Evolutionary conservation across 371 early-diverging fungal genomes (phyloP), one percentile per base, ranked within the genome.

Genomic region (Mucor ambiguus): DNA sequence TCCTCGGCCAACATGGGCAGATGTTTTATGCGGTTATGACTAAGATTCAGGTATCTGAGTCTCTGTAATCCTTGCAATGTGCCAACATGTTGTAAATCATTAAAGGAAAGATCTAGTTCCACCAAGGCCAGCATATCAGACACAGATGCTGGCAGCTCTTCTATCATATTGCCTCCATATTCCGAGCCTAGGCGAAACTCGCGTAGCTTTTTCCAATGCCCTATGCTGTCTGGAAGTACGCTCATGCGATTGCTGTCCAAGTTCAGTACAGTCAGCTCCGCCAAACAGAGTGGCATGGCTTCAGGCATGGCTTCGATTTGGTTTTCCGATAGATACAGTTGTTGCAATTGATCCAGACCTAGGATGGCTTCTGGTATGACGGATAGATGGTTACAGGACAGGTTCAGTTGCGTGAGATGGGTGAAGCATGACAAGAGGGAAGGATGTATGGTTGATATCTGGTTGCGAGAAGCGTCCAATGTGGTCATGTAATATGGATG

Each of bases 111-210:
- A 66, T 86, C 85, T 11, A 88, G 59, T 46, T 85, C 82, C 32
- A 81, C 72, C 4, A 88, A 62, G 1, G 60, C 52, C 0, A 46
- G 56, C 83, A 88, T 80, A 16, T 75, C 63, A 18, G 76, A 73
- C 28, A 88, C 67, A 9, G 75, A 49, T 5, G 78, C 66, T 18
- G 89, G 89, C 32, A 88, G 63, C 0, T 46, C 16, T 6, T 71
- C 60, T 49, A 88, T 63, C 3, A 68, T 67, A 38, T 88, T 88
- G 16, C 88, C 88, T 8, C 88, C 88, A 58, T 74, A 84, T 26
- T 82, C 83, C 10, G 86, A 85, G 4, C 88, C 88, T 54, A 88
- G 74, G 41, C 77, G 78, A 24, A 88, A 64, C 8, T 82, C 76
- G 44, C 82, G 80, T 37, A 90, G 70, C 38, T 74, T 67, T n/a